Base-by-base conservation (phyloP, 306 rosid genomes). In the Mimosa pudica region DNA sequence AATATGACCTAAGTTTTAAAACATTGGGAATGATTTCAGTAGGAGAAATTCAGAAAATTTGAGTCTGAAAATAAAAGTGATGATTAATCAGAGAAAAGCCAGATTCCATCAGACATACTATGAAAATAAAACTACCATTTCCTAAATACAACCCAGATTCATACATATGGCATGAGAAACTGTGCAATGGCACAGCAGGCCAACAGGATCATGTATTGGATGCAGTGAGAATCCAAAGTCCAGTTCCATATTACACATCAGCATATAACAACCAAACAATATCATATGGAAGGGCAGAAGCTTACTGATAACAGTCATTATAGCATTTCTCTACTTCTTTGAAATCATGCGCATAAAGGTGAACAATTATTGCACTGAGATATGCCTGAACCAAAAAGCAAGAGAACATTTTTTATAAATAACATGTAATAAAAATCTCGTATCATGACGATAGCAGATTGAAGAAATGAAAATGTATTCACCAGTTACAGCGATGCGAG, bases 261-360 rank as follows among this genome's bases (percentile, higher is more conserved):
- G 64, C 78, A 73, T 52, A 38, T 82, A 67, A 45, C 47, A 63
- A 45, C 44, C 44, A 80, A 54, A 68, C 1, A 3, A 9, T 42
- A 55, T 51, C 78, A 80, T 20, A 70, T 62, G 46, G 62, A 79
- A 49, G 62, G 76, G 73, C 45, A 63, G 74, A 11, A 80, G 88
- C 98, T 88, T 85, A 93, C 99, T 93, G 98, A 64, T 87, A 88
- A 61, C 98, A 93, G 87, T 95, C 99, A 76, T 93, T 91, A 83
- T 87, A 95, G 89, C 97, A 93, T 87, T 93, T 84, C 85, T 95
- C 96, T 61, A 98, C 99, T 90, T 95, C 93, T 84, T 88, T 90
- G 80, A 91, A 84, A 87, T 95, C 96, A 82, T 90, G 88, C 38
- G 93, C 89, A 74, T 93, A 95, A 55, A 95, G 93, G 89, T 93